Percentiles rank a stretch among this genome's conserved stretches.
Evolutionary conservation across 2,329 filamentous ascomycete species (phyloP).

Genomic region (Colletotrichum sp.): DNA sequence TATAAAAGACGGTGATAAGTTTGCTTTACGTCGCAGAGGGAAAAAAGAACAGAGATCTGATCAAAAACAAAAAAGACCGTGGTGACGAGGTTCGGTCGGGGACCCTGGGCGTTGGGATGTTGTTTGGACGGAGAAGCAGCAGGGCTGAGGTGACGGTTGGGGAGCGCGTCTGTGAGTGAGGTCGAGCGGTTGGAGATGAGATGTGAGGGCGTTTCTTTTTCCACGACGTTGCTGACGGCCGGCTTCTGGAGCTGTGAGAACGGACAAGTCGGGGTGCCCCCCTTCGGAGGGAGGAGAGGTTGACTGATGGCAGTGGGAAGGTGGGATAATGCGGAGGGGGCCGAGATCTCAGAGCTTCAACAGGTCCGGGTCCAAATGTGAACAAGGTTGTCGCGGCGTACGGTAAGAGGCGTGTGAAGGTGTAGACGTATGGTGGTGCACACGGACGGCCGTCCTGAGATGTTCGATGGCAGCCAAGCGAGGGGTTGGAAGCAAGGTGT

Average conservation of each 20-base stretch:
- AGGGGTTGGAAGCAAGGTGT: not conserved
- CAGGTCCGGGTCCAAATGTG: not conserved
- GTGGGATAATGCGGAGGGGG: conserved; percentile 1
- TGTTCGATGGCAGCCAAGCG: conserved; percentile 1
- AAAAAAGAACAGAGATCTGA: conserved; percentile 18
- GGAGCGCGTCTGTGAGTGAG: conserved; percentile 17
- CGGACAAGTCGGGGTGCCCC: not conserved
- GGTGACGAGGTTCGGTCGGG: not conserved
- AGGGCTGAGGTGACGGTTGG: conserved; percentile 18
- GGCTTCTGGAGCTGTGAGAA: not conserved
- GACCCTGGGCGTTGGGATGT: not conserved
- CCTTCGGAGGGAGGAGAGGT: not conserved
- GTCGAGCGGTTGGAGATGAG: conserved; percentile 21
- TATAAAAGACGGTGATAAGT: not conserved
- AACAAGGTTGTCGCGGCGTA: conserved; percentile 7
- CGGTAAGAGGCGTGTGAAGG: not conserved
- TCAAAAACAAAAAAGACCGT: not conserved
- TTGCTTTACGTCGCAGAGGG: conserved; percentile 12
- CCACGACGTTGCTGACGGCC: conserved; percentile 12
- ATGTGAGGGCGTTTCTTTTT: conserved; percentile 21
- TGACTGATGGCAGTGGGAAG: not conserved
- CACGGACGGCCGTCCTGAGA: conserved; percentile 2
- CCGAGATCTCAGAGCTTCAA: conserved; percentile 15
- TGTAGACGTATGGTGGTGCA: not conserved
- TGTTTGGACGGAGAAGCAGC: conserved; percentile 17